Conservation (phyloP, 352 stramenopile genomes). For the Thraustotheca clavata region DNA sequence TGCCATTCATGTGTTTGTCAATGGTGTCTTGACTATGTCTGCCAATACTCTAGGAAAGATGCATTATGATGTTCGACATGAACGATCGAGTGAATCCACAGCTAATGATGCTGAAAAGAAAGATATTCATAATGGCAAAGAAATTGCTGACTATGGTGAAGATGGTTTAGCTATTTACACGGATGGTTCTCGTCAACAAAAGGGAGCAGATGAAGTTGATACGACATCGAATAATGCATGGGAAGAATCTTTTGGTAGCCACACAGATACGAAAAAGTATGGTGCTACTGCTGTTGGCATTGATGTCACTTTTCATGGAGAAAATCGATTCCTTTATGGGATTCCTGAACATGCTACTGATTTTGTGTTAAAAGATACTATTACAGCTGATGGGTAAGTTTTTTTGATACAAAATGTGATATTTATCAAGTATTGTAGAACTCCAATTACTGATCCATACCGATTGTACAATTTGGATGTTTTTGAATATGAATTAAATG, state of each 20-base stretch:
- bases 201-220: slow-evolving; percentile 27
- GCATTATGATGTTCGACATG: slow-evolving; percentile 65
- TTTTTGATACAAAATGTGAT: slow-evolving; percentile 16
- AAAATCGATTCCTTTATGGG: slow-evolving; percentile 87
- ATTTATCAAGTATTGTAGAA: slow-evolving; percentile 15
- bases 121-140: slow-evolving; percentile 84
- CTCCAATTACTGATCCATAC: slow-evolving; percentile 90
- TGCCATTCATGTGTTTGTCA: slow-evolving; percentile 54
- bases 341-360: slow-evolving; percentile 96
- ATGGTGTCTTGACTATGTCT: slow-evolving; percentile 52
- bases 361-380: slow-evolving; percentile 91
- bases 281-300: slow-evolving; percentile 92
- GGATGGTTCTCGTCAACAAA: slow-evolving; percentile 85
- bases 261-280: slow-evolving; percentile 82
- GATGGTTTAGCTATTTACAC: slow-evolving; percentile 96
- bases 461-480: slow-evolving; percentile 99
- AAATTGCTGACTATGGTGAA: slow-evolving; percentile 96
- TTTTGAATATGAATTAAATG: slow-evolving; percentile 99
- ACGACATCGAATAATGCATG: slow-evolving; percentile 37
- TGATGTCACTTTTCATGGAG: slow-evolving; percentile 90
- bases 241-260: slow-evolving; percentile 93
- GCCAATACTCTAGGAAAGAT: slow-evolving; percentile 59
- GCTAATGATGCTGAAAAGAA: slow-evolving; percentile 24
- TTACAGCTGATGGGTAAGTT: slow-evolving; percentile 28
- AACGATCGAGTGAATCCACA: slow-evolving; percentile 40